These are phyloP conservation scores for Metarhizium brunneum DNA, from an alignment of 2,329 filamentous ascomycete genomes.

Conservation along the genomic window DNA sequence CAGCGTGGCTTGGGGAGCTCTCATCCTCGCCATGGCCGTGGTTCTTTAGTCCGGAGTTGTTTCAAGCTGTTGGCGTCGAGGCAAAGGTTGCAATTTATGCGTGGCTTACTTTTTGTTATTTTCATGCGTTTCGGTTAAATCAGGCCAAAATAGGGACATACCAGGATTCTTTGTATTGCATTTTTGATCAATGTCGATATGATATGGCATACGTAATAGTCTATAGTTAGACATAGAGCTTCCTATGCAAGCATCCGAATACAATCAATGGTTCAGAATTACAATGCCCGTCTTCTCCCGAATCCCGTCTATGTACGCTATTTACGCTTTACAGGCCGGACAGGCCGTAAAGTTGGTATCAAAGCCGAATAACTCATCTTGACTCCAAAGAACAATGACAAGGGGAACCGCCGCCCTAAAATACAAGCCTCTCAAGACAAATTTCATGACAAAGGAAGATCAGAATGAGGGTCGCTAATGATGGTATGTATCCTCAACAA, in stretches of 20 bases:
- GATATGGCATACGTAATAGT: neutral
- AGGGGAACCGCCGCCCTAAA: neutral
- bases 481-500: neutral
- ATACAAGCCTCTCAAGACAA: neutral
- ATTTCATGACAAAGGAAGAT: neutral
- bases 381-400: neutral
- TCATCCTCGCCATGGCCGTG: slow-evolving; percentile 15
- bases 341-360: neutral
- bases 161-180: slow-evolving; percentile 1
- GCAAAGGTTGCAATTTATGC: neutral
- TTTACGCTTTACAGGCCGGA: neutral
- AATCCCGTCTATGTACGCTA: neutral
- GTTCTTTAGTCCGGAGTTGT: slow-evolving; percentile 14
- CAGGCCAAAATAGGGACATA: neutral
- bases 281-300: neutral
- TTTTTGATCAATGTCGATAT: slow-evolving; percentile 1
- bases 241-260: neutral
- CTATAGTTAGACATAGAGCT: slow-evolving; percentile 4
- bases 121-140: neutral
- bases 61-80: neutral
- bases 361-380: neutral
- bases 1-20: slow-evolving; percentile 16
- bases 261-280: neutral
- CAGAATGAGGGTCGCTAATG: neutral
- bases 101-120: neutral